phyloP scores from a whole-genome alignment of 148 eudicot genomes.

The Fagopyrum homotropicum region DNA sequence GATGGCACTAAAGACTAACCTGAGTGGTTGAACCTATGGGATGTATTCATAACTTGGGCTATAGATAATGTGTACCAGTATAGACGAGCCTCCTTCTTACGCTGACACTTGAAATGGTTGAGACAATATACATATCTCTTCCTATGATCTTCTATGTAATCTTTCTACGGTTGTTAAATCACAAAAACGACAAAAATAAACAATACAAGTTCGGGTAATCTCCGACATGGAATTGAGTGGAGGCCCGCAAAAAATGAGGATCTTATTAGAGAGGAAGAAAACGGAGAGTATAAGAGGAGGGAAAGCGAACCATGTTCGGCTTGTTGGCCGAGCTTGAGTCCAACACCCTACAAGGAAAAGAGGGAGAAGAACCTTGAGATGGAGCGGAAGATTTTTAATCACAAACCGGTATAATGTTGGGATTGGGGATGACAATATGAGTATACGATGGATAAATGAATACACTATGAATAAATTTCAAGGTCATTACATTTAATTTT shows the following conservation, averaged over 20 bases:
- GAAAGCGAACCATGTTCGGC: slow-evolving; percentile 18
- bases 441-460: no score
- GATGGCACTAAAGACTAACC: no score
- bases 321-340: slow-evolving; percentile 4
- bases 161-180: slow-evolving; percentile 80
- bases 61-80: no score
- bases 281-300: neutral
- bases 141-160: slow-evolving; percentile 76
- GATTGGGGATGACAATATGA: no score
- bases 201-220: neutral
- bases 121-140: slow-evolving; percentile 80
- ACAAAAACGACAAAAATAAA: neutral
- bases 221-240: neutral
- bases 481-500: no score
- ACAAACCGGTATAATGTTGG: no score
- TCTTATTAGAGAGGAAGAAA: neutral
- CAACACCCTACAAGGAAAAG: slow-evolving; percentile 1
- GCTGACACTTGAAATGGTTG: slow-evolving; percentile 80
- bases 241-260: neutral
- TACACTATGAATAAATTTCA: no score
- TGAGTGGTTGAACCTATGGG: no score
- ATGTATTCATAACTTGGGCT: no score
- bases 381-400: neutral
- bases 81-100: slow-evolving; percentile 79
- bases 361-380: neutral